These are phyloP conservation scores for Diaporthe caulivora DNA, from an alignment of 2,329 filamentous ascomycete genomes.

Conservation along the genomic window DNA sequence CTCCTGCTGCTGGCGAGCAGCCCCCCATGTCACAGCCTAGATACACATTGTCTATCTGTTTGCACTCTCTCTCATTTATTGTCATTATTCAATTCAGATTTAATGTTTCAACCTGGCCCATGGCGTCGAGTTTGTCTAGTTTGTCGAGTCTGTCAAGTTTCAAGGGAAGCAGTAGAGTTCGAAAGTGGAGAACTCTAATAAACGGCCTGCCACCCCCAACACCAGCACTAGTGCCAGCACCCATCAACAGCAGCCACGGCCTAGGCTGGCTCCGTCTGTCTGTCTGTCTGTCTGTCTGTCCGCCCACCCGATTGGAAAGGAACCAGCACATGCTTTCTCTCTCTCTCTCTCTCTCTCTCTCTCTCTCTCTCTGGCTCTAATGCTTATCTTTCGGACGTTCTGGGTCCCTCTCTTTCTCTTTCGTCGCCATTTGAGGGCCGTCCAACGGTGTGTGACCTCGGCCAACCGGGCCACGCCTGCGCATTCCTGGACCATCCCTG, in stretches of 20 bases:
- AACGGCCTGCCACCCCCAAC: neutral
- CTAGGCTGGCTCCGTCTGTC: neutral
- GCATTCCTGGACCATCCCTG: conserved; percentile 15
- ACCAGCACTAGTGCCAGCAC: neutral
- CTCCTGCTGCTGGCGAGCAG: neutral
- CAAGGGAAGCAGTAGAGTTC: conserved; percentile 1
- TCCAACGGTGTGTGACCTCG: conserved; percentile 1
- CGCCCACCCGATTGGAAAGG: neutral
- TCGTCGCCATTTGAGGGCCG: neutral
- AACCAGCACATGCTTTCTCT: neutral
- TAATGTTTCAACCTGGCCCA: neutral
- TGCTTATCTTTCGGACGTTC: no score
- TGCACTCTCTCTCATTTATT: no score
- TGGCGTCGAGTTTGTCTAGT: conserved; percentile 2
- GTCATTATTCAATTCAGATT: neutral
- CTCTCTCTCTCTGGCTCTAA: neutral
- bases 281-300: neutral
- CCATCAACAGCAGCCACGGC: neutral
- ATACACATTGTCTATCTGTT: no score
- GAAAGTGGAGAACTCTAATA: conserved; percentile 15
- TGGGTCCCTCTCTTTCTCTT: neutral
- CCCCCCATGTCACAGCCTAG: neutral
- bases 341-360: neutral
- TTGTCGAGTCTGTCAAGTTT: conserved; percentile 9
- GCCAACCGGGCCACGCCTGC: neutral